Evolutionary conservation across 2,329 filamentous ascomycete genomes (phyloP), one percentile per base, ranked within the genome.

Genomic region (Parafenestella ontariensis): DNA sequence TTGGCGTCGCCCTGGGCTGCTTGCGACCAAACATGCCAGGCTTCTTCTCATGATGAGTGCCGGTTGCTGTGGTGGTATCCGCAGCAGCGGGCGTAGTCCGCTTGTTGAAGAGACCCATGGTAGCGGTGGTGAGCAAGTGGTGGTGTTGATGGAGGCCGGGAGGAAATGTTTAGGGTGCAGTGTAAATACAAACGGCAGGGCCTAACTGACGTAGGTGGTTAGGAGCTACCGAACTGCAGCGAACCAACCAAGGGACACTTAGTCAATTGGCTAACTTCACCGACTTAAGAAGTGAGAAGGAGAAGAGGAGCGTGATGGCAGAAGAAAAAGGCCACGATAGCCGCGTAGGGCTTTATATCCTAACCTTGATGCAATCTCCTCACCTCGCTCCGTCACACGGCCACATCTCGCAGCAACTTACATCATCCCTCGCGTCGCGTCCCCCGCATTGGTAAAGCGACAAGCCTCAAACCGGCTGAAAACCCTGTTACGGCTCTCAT

Each of bases 31-130:
- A 70, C 43, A 72, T 65, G 24, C 64, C 68, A 3, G 61, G 52
- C 45, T 68, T 74, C 59, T 72, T 68, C 58, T 70, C 65, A 18
- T 62, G 64, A 24, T 62, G 64, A 28, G 62, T 61, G 18, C 70
- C 70, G 21, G 72, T 71, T 15, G 73, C 69, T 7, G 70, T 66
- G 1, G 72, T 67, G 2, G 71, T 76, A 58, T 77, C 69, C n/a
- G 68, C 65, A 42, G 73, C 67, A 9, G 69, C 69, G 31, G 74
- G 64, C 29, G 66, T 64, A 5, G 65, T 51, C 51, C 71, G 73
- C 47, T 71, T 71, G 56, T 69, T 76, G 68, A 78, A 77, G 64
- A 77, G 65, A 33, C 69, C 68, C 76, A 78, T 78, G 29, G 31
- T 67, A 46, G 11, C 11, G 8, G 53, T 54, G n/a, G n/a, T 48